A percentile compares a stretch with the other conserved stretches of the same genome.
These are phyloP conservation scores for Oemleria cerasiformis DNA, from an alignment of 306 rosid species.

Conservation along the genomic window DNA sequence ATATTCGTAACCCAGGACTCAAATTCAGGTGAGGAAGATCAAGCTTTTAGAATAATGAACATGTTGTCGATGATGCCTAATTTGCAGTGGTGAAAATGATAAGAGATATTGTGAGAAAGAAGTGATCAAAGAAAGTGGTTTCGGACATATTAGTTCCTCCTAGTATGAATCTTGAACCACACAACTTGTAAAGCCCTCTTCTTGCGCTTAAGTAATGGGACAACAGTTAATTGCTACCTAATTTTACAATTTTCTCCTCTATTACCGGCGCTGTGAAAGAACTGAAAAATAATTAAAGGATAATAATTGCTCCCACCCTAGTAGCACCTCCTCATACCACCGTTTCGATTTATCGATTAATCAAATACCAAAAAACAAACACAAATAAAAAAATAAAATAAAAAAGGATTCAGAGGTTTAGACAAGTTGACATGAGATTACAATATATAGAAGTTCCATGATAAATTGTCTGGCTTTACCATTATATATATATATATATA, in stretches of 20 bases:
- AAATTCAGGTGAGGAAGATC: background rate
- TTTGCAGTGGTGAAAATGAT: background rate
- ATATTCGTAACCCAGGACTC: background rate
- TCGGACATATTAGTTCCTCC: constrained; percentile 8
- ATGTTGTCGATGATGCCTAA: background rate
- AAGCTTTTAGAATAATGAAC: background rate
- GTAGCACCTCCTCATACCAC: too few relatives aligned
- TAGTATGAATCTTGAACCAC: constrained; percentile 13
- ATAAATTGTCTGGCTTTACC: too few relatives aligned
- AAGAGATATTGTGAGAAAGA: background rate
- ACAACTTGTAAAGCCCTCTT: constrained; percentile 20
- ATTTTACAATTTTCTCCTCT: background rate
- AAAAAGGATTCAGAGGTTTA: background rate
- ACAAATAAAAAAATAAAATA: too few relatives aligned
- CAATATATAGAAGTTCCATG: background rate
- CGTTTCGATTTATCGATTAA: too few relatives aligned
- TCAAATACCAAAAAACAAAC: too few relatives aligned
- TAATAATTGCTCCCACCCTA: too few relatives aligned
- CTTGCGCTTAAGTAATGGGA: constrained; percentile 6
- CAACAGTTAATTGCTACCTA: background rate
- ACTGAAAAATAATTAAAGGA: constrained; percentile 13
- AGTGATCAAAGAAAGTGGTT: background rate
- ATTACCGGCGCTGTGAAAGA: constrained; percentile 11
- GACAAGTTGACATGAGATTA: background rate
- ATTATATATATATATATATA: too few relatives aligned